These are phyloP conservation scores for Testicularia cyperi DNA, from an alignment of 1,284 basidiomycete genomes.

Conservation along the genomic window DNA sequence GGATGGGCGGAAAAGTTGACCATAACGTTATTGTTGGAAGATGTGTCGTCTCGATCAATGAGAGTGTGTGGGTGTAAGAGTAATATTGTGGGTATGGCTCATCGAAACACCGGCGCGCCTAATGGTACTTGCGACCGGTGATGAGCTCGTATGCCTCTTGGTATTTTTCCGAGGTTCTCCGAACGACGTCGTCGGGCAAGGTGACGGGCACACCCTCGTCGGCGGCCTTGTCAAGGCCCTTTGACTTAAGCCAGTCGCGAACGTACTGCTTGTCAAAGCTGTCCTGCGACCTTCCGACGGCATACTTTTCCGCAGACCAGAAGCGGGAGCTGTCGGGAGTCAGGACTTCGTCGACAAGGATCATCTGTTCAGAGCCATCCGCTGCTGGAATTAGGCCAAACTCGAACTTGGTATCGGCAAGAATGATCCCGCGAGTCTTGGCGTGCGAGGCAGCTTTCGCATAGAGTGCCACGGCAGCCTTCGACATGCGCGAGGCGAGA, in stretches of 20 bases:
- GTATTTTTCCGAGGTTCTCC: slow-evolving; percentile 53
- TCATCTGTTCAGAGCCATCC: slow-evolving; percentile 64
- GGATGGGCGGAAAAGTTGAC: too few species aligned
- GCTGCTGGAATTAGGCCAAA: slow-evolving; percentile 67
- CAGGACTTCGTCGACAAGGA: slow-evolving; percentile 91
- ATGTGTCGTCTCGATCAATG: too few species aligned
- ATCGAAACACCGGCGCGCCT: background rate
- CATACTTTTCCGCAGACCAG: slow-evolving; percentile 80
- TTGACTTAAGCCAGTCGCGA: slow-evolving; percentile 71
- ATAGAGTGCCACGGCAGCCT: slow-evolving; percentile 72
- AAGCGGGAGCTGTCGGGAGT: slow-evolving; percentile 97
- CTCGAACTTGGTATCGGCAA: slow-evolving; percentile 93
- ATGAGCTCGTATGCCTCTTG: slow-evolving; percentile 53
- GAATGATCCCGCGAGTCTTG: slow-evolving; percentile 76
- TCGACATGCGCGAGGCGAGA: slow-evolving; percentile 69
- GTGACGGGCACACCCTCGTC: slow-evolving; percentile 47
- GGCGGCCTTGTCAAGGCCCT: slow-evolving; percentile 48
- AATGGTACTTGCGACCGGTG: slow-evolving; percentile 40
- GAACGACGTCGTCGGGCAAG: slow-evolving; percentile 52
- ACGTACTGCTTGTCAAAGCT: slow-evolving; percentile 98
- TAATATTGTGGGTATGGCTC: too few species aligned
- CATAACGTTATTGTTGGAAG: too few species aligned
- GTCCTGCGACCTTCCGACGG: slow-evolving; percentile 74
- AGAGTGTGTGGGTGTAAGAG: too few species aligned
- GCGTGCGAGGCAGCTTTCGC: slow-evolving; percentile 77